phyloP scores from a whole-genome alignment of 2,329 filamentous ascomycete species.

The Calonectria pteridis region DNA sequence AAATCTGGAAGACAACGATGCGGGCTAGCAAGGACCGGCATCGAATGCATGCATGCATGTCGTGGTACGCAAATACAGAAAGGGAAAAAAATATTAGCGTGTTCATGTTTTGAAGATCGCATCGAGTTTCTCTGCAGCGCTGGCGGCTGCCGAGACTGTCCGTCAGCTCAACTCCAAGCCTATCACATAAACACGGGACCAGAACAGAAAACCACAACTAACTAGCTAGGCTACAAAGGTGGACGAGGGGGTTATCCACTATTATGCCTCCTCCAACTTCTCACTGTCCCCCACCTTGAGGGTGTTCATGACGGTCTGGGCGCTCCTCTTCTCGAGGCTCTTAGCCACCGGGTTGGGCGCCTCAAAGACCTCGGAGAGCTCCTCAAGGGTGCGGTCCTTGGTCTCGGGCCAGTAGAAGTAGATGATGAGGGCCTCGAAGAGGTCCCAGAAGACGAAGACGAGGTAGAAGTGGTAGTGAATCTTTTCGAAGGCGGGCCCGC shows the following conservation, averaged over 20 bases:
- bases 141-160: neutral
- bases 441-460: slow-evolving; percentile 60
- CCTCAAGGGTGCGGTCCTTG: slow-evolving; percentile 64
- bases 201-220: neutral
- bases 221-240: neutral
- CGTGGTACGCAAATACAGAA: neutral
- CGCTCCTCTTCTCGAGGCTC: slow-evolving; percentile 56
- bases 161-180: neutral
- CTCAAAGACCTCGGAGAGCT: slow-evolving; percentile 65
- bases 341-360: slow-evolving; percentile 60
- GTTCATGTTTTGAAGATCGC: neutral
- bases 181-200: neutral
- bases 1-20: neutral
- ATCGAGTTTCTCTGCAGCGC: neutral
- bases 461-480: slow-evolving; percentile 61
- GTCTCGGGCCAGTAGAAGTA: slow-evolving; percentile 66
- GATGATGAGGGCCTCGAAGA: slow-evolving; percentile 56
- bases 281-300: slow-evolving; percentile 46
- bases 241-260: too few species aligned
- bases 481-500: slow-evolving; percentile 56
- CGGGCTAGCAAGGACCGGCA: neutral
- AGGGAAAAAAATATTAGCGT: neutral
- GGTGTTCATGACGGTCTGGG: slow-evolving; percentile 58
- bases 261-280: slow-evolving; percentile 42
- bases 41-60: neutral